Conservation (phyloP, 345 rosid genomes). For the Salix suchowensis region DNA sequence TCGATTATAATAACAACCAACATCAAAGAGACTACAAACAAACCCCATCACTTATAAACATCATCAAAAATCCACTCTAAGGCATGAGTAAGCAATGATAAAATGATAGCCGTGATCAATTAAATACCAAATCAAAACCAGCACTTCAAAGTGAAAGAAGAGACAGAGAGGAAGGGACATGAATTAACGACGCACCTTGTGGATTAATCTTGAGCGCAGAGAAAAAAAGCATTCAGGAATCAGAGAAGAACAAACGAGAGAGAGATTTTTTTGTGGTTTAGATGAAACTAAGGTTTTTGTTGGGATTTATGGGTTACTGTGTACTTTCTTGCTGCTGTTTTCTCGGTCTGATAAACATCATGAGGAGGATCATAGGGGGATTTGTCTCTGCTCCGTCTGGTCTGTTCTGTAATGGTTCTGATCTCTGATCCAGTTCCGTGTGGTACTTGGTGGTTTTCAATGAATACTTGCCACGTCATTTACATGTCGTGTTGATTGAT, state of each 20-base stretch:
- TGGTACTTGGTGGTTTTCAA: too few species aligned
- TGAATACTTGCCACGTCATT: too few species aligned
- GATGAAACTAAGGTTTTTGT: background rate
- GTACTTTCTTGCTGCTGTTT: background rate
- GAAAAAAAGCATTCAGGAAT: background rate
- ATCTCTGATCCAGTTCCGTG: too few species aligned
- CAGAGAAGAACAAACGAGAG: too few species aligned
- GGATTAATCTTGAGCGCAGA: background rate
- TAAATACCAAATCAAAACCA: conserved; percentile 1
- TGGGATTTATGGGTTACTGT: background rate
- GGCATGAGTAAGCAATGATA: too few species aligned
- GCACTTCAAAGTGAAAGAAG: background rate
- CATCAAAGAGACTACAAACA: background rate
- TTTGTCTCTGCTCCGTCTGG: too few species aligned
- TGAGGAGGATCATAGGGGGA: too few species aligned
- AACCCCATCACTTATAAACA: background rate
- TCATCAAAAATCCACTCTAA: too few species aligned
- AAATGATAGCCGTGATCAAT: background rate
- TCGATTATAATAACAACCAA: background rate
- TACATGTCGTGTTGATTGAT: too few species aligned
- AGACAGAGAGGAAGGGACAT: background rate
- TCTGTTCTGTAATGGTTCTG: too few species aligned
- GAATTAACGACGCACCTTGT: conserved; percentile 5
- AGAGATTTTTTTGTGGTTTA: too few species aligned
- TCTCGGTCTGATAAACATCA: background rate